These are phyloP conservation scores for Microstegium vimineum DNA, from an alignment of 176 grass and related monocot genomes.

Conservation along the genomic window DNA sequence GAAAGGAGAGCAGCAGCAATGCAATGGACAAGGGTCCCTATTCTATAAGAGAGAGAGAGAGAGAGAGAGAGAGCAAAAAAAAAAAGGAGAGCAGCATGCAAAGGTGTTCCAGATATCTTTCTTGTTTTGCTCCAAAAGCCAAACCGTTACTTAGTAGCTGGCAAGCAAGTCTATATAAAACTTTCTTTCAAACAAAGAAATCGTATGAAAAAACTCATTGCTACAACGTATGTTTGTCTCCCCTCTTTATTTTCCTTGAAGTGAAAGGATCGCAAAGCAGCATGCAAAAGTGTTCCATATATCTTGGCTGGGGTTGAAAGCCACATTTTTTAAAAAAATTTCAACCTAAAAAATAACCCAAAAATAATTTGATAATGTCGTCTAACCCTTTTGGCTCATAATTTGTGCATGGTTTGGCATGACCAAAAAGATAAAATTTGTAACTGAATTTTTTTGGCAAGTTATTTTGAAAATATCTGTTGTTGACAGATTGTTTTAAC, in stretches of 20 bases:
- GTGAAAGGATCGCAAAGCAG: background rate
- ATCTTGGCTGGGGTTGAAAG: background rate
- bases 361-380: background rate
- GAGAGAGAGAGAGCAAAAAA: too few species aligned
- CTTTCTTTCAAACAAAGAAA: background rate
- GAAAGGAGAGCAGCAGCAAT: background rate
- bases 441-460: too few species aligned
- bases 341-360: background rate
- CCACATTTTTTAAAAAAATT: background rate
- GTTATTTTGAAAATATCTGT: too few species aligned
- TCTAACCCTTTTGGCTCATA: too few species aligned
- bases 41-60: too few species aligned
- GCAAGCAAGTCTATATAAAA: background rate
- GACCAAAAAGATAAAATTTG: too few species aligned
- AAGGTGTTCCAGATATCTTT: background rate
- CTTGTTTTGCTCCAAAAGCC: background rate
- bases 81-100: background rate
- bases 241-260: background rate
- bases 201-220: background rate
- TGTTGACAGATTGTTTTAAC: too few species aligned
- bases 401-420: too few species aligned
- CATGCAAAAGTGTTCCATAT: constrained; percentile 22
- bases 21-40: too few species aligned
- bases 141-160: background rate
- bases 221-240: background rate